These are phyloP conservation scores for Wickerhamomyces alni DNA, from an alignment of 805 yeast genomes.

Conservation along the genomic window DNA sequence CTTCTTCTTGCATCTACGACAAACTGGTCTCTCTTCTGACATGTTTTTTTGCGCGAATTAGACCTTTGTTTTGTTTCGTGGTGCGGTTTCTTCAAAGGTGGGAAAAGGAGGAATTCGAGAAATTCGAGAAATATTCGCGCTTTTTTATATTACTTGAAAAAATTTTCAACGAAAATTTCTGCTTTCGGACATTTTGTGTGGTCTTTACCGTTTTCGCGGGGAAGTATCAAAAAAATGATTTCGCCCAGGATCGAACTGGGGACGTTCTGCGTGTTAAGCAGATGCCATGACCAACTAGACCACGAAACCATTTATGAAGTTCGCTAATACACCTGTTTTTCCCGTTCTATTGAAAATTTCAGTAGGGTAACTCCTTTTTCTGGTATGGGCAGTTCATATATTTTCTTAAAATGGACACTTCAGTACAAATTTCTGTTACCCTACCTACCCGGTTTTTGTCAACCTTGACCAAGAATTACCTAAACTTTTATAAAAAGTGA, in stretches of 20 bases:
- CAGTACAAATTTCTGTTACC: neutral
- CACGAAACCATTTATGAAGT: conserved; percentile 62
- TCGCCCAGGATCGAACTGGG: conserved; percentile 99
- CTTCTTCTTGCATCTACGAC: conserved; percentile 27
- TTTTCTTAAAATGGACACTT: no score
- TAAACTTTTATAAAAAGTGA: neutral
- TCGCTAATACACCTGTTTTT: neutral
- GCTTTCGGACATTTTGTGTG: neutral
- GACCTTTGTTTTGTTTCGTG: neutral
- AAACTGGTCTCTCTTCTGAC: conserved; percentile 6
- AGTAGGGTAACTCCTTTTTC: no score
- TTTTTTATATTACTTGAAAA: neutral
- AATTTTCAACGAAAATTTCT: neutral
- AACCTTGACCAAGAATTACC: neutral
- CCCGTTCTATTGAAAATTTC: neutral
- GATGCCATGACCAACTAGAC: conserved; percentile 99
- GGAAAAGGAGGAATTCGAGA: neutral
- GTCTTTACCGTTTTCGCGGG: neutral
- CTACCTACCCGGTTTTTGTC: neutral
- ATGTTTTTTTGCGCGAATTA: neutral
- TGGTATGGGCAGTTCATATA: no score
- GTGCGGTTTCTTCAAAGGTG: neutral
- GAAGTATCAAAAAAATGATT: conserved; percentile 46
- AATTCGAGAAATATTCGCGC: neutral
- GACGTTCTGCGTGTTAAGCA: conserved; percentile 99